A percentile compares a stretch with the other conserved stretches of the same genome.
phyloP scores from a whole-genome alignment of 805 yeast species.

The Ogataea thermomethanolica region DNA sequence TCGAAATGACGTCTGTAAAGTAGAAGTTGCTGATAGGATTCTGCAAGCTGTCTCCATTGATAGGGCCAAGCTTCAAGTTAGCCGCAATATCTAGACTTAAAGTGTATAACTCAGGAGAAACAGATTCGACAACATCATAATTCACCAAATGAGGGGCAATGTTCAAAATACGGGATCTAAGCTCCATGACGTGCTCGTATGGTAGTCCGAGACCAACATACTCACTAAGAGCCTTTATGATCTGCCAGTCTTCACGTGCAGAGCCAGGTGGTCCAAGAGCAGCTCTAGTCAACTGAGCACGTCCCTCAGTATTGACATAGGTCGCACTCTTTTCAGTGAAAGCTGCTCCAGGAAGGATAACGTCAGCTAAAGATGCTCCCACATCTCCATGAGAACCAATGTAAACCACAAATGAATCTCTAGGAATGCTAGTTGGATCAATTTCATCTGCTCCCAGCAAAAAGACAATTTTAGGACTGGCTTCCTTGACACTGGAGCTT shows the following conservation, averaged over 20 bases:
- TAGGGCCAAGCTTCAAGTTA: constrained; percentile 28
- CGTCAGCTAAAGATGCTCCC: constrained; percentile 88
- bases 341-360: constrained; percentile 81
- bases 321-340: constrained; percentile 86
- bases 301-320: constrained; percentile 86
- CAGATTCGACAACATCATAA: constrained; percentile 72
- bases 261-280: constrained; percentile 85
- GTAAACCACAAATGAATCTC: constrained; percentile 82
- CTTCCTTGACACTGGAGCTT: constrained; percentile 41
- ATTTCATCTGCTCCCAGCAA: constrained; percentile 84
- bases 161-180: constrained; percentile 67
- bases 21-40: constrained; percentile 80
- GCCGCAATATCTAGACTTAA: constrained; percentile 50
- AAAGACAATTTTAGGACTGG: constrained; percentile 70
- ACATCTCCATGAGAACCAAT: constrained; percentile 91
- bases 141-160: constrained; percentile 78
- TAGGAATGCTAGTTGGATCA: constrained; percentile 63
- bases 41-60: constrained; percentile 45
- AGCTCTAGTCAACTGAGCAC: constrained; percentile 81
- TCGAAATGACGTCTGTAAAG: constrained; percentile 82
- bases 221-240: constrained; percentile 77
- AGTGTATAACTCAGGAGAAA: constrained; percentile 51
- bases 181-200: constrained; percentile 66
- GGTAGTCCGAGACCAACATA: constrained; percentile 68
- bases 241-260: constrained; percentile 91